Conservation (phyloP, 129 eudicot genomes). For the Kitagawia praeruptora region DNA sequence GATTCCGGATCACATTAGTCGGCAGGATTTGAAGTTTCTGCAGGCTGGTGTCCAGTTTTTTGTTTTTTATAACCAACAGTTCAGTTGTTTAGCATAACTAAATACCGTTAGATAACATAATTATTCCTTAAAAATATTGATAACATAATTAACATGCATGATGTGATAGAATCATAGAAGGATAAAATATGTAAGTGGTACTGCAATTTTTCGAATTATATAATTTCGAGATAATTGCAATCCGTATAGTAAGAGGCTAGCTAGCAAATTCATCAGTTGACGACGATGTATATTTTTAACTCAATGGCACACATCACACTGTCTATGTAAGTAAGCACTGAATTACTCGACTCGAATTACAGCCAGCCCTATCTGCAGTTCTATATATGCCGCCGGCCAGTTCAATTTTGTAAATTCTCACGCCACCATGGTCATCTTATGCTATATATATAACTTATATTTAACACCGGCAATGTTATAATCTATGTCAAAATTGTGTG, state of each 20-base stretch:
- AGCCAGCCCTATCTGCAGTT: not conserved
- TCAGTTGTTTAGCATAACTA: not conserved
- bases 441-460: no score
- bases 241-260: not conserved
- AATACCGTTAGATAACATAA: not conserved
- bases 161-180: no score
- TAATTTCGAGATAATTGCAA: not conserved
- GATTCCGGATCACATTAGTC: not conserved
- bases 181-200: no score
- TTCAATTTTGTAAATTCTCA: no score
- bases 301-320: not conserved
- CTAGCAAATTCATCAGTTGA: not conserved
- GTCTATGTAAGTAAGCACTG: not conserved
- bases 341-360: not conserved
- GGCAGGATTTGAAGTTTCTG: conserved; percentile 1
- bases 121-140: not conserved
- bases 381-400: not conserved
- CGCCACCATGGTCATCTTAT: no score
- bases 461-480: not conserved
- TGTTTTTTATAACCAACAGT: not conserved
- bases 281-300: no score
- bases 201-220: no score
- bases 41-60: not conserved
- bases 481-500: no score
- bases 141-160: not conserved